phyloP scores from a whole-genome alignment of 495 filamentous ascomycete species.

The Xylaria venustula region DNA sequence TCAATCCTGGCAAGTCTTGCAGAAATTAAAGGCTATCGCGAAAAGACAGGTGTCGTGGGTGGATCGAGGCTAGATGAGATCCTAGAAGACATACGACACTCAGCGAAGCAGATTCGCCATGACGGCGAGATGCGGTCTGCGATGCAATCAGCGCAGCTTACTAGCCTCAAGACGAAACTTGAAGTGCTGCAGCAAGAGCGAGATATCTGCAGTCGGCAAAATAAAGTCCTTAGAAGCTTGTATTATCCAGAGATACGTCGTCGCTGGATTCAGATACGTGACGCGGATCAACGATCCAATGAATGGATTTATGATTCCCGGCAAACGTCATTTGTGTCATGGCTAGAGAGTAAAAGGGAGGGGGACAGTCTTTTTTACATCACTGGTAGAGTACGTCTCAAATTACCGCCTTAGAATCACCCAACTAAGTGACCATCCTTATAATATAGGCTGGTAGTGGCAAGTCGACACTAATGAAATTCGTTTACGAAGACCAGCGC shows the following conservation, averaged over 20 bases:
- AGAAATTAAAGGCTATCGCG: neutral
- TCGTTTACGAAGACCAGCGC: constrained; percentile 2
- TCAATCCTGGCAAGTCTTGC: neutral
- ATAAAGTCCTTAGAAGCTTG: neutral
- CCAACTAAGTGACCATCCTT: neutral
- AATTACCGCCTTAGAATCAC: neutral
- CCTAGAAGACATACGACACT: neutral
- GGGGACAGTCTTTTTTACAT: constrained; percentile 1
- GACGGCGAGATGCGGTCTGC: neutral
- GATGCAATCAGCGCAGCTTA: neutral
- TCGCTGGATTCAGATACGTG: constrained; percentile 1
- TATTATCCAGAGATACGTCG: constrained; percentile 1
- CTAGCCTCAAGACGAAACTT: neutral
- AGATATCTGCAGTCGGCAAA: neutral
- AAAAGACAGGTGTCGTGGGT: neutral
- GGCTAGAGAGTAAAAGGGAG: neutral
- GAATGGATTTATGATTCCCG: constrained; percentile 1
- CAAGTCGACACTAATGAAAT: constrained; percentile 22
- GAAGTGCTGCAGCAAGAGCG: neutral
- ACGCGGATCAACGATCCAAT: neutral
- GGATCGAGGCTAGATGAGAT: neutral
- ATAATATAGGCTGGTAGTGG: constrained; percentile 15
- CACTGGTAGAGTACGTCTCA: neutral
- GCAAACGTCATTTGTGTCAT: neutral
- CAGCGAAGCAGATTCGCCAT: neutral